A percentile compares a stretch with the other conserved stretches of the same genome.
These are phyloP conservation scores for Apiotrichum laibachii DNA, from an alignment of 1,284 basidiomycete genomes.

Conservation along the genomic window DNA sequence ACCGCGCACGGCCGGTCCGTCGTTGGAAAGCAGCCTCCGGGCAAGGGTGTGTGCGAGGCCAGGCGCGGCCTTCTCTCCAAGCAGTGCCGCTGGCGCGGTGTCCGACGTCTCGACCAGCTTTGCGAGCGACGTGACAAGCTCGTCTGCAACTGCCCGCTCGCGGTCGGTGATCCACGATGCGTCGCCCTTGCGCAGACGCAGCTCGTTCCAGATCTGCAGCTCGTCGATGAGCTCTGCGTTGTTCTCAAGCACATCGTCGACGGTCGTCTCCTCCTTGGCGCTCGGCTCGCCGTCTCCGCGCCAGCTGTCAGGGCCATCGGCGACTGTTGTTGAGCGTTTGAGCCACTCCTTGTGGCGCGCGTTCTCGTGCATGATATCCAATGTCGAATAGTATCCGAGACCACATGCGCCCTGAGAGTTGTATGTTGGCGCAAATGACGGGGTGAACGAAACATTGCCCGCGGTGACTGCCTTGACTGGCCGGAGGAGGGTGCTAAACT, in stretches of 20 bases:
- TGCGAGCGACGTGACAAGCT: conserved; percentile 34
- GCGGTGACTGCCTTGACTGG: background rate
- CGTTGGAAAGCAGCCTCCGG: conserved; percentile 16
- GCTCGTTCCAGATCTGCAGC: conserved; percentile 41
- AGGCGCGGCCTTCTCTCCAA: background rate
- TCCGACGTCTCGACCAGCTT: conserved; percentile 20
- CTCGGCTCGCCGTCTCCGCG: no score
- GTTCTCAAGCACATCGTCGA: conserved; percentile 30
- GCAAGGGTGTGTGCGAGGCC: conserved; percentile 40
- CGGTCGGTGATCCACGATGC: conserved; percentile 24
- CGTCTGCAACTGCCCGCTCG: conserved; percentile 37
- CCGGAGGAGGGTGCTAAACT: background rate
- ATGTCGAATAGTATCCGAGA: conserved; percentile 35
- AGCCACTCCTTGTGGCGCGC: conserved; percentile 29
- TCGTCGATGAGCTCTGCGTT: conserved; percentile 39
- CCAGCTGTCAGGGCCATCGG: background rate
- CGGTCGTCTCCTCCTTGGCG: conserved; percentile 10
- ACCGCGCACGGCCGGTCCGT: conserved; percentile 36
- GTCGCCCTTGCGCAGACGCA: conserved; percentile 29
- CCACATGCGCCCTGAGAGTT: conserved; percentile 34
- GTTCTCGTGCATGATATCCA: conserved; percentile 41
- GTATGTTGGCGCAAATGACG: conserved; percentile 39
- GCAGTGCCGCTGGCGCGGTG: conserved; percentile 13
- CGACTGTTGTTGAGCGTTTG: conserved; percentile 2
- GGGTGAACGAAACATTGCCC: conserved; percentile 24